These are phyloP conservation scores for Drosera capensis DNA, from an alignment of 148 eudicot species.

Conservation along the genomic window DNA sequence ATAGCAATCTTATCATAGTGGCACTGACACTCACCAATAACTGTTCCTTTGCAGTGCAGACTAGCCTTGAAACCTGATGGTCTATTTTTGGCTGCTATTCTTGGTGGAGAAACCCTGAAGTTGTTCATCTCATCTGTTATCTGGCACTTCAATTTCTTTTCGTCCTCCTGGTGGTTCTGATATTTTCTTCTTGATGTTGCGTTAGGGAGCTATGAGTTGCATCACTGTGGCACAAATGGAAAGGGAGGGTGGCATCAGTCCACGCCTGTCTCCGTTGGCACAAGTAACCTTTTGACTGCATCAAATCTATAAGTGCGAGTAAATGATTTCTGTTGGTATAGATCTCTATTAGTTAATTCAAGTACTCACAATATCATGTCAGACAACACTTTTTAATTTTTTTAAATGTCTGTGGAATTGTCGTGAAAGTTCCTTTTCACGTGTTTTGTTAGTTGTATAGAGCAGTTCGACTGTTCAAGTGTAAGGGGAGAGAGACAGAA, in stretches of 20 bases:
- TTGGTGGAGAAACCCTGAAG: slow-evolving; percentile 94
- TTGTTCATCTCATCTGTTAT: slow-evolving; percentile 14
- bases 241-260: slow-evolving; percentile 97
- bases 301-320: no score
- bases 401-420: no score
- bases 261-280: slow-evolving; percentile 92
- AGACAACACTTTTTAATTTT: no score
- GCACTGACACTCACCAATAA: neutral
- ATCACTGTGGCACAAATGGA: slow-evolving; percentile 96
- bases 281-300: slow-evolving; percentile 37
- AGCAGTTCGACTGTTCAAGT: no score
- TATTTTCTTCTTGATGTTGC: slow-evolving; percentile 7
- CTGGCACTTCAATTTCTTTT: neutral
- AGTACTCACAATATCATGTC: no score
- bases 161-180: neutral
- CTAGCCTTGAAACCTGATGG: slow-evolving; percentile 95
- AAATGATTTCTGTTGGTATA: no score
- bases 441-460: no score
- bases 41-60: slow-evolving; percentile 47
- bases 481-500: no score
- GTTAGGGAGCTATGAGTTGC: slow-evolving; percentile 92
- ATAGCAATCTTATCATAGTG: no score
- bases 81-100: slow-evolving; percentile 91
- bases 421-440: no score
- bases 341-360: no score